Percentiles rank a stretch among this genome's conserved stretches.
Evolutionary conservation across 306 rosid genomes (phyloP).

Genomic region (Benincasa hispida): DNA sequence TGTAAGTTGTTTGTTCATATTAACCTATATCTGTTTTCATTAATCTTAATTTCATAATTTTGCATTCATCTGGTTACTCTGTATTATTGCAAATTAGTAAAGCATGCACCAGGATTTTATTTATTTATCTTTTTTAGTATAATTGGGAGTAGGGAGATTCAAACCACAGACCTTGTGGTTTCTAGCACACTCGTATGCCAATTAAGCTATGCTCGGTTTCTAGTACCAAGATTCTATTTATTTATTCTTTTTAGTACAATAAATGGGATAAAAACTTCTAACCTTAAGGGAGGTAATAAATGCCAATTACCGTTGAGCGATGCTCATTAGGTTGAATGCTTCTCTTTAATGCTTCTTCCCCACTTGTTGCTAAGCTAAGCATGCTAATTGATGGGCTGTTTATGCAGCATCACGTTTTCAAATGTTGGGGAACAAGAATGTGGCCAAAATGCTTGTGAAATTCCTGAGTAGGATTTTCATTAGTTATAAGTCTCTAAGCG

Average conservation of each 20-base stretch:
- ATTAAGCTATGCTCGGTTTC: no score
- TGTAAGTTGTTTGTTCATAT: slow-evolving; percentile 35
- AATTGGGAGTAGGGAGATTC: no score
- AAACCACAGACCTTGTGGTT: no score
- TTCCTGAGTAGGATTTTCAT: background rate
- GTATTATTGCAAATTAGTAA: background rate
- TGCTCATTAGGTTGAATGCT: background rate
- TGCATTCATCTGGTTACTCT: background rate
- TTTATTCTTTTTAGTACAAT: no score
- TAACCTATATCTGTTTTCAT: background rate
- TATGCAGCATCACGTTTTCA: background rate
- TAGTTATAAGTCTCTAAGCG: background rate
- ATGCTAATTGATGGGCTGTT: background rate
- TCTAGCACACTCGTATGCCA: no score
- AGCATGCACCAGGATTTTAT: background rate
- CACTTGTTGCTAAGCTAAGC: background rate
- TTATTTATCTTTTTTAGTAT: no score
- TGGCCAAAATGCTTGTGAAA: background rate
- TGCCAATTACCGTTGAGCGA: no score
- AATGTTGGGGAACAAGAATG: background rate
- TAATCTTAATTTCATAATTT: background rate
- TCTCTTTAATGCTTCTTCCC: background rate
- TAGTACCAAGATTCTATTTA: no score
- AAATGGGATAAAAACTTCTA: background rate
- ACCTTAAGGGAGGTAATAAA: no score